Conservation (phyloP, 2,329 filamentous ascomycete genomes). For the Shiraia bambusicola region DNA sequence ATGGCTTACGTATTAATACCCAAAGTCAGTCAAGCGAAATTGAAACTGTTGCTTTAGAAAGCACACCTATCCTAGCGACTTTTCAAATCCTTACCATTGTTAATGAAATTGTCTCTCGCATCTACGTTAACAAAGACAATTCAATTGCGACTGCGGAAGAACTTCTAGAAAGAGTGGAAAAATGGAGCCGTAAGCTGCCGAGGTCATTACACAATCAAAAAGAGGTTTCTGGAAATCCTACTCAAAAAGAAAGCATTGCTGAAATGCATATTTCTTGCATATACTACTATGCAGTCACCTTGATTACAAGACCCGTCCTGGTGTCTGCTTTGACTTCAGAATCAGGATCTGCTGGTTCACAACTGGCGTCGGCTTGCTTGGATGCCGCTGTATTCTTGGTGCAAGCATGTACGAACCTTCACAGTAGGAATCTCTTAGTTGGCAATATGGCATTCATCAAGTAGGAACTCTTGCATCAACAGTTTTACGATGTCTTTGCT, state of each 20-base stretch:
- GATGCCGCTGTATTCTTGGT: slow-evolving; percentile 59
- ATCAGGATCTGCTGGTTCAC: slow-evolving; percentile 30
- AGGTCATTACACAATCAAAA: slow-evolving; percentile 26
- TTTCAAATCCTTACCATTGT: no score
- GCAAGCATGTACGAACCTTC: slow-evolving; percentile 55
- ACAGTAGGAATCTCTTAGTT: slow-evolving; percentile 49
- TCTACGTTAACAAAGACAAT: no score
- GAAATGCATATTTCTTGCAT: slow-evolving; percentile 59
- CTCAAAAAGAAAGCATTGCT: slow-evolving; percentile 46
- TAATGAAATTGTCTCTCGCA: no score
- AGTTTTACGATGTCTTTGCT: background rate
- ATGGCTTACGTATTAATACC: background rate
- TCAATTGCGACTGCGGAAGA: slow-evolving; percentile 8
- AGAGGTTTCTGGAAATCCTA: slow-evolving; percentile 15
- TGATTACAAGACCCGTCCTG: slow-evolving; percentile 59
- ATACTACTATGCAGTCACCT: slow-evolving; percentile 61
- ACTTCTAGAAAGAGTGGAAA: slow-evolving; percentile 27
- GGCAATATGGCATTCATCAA: slow-evolving; percentile 63
- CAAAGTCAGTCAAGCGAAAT: no score
- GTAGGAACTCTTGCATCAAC: slow-evolving; percentile 39
- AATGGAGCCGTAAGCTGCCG: slow-evolving; percentile 52
- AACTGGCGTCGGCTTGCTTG: slow-evolving; percentile 55
- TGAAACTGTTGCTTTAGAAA: no score
- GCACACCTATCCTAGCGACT: no score
- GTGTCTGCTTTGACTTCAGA: slow-evolving; percentile 41